Evolutionary conservation across 768 basidiomycete species (phyloP).

Genomic region (Serendipita sp.): DNA sequence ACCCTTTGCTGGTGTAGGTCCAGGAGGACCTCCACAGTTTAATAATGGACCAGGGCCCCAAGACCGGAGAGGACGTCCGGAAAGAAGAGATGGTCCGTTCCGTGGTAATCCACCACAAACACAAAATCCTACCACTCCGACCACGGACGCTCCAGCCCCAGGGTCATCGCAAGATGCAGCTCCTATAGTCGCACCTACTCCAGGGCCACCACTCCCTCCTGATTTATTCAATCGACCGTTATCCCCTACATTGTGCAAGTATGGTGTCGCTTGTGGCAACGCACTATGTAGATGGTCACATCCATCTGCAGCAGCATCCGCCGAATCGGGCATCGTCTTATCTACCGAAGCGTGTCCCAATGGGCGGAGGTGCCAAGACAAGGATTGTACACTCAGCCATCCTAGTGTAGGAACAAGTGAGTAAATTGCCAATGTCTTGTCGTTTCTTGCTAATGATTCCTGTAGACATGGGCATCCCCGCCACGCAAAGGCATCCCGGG

Average conservation of each 20-base stretch:
- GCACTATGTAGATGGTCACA: conserved; percentile 81
- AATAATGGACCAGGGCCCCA: neutral
- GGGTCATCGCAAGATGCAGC: conserved; percentile 58
- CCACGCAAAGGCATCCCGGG: neutral
- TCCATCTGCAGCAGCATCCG: conserved; percentile 91
- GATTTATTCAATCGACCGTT: conserved; percentile 42
- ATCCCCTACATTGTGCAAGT: conserved; percentile 89
- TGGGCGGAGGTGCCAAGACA: conserved; percentile 77
- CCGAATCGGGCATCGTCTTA: conserved; percentile 86
- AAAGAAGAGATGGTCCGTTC: neutral
- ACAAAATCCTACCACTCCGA: neutral
- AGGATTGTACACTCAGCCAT: conserved; percentile 84
- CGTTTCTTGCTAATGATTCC: neutral
- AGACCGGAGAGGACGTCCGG: neutral
- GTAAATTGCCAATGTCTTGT: conserved; percentile 4
- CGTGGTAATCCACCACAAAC: conserved; percentile 14
- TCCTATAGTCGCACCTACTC: conserved; percentile 25
- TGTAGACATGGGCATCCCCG: conserved; percentile 16
- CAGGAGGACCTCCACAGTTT: conserved; percentile 7
- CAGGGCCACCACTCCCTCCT: neutral
- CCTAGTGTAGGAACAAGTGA: conserved; percentile 48
- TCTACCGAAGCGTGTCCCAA: conserved; percentile 87
- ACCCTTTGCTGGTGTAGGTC: conserved; percentile 10
- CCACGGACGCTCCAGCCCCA: conserved; percentile 21
- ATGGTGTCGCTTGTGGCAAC: conserved; percentile 79